Base-by-base conservation (phyloP, 164 flowering plant genomes). In the Vitis cinerea region DNA sequence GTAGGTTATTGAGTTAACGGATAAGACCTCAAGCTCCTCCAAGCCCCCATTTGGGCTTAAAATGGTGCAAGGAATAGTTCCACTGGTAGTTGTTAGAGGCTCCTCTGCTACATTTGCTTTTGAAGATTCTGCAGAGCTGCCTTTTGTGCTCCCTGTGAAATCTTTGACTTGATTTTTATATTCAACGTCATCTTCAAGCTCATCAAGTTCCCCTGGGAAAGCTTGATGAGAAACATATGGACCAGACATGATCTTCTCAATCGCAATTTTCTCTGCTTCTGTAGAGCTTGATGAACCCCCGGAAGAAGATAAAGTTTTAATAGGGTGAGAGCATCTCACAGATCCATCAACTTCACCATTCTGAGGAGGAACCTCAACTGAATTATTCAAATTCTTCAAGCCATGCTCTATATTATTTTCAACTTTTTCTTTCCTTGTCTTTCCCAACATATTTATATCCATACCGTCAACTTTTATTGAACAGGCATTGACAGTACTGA, bases 21-120 rank as follows among this genome's bases (percentile, higher is more conserved):
- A 71, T 1, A 70, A 67, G 37, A 90, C 98, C 98, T 90, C 98
- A 70, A 92, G 96, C 81, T 92, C 98, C 77, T 90, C 98, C 59
- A 87, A 67, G 74, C 79, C 80, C 27, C 81, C 85, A 57, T 59
- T 78, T 44, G 70, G 76, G 50, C 67, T 66, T 63, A 64, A 65
- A 70, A 66, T 37, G 19, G 59, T 57, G 13, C 57, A 71, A 55
- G 74, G 56, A 71, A 74, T 56, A 44, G 71, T 61, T 62, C 27
- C 78, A 63, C 58, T 79, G 50, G 61, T 71, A 27, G 70, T 68
- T 16, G 50, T 27, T 44, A 16, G 63, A 23, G 77, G 65, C 61
- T 56, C 66, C 51, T 57, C 23, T 23, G 69, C 66, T 58, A 44
- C 49, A 61, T 71, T 75, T 59, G 66, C 56, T 30, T 51, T 49